Percentiles rank a stretch among this genome's conserved stretches.
phyloP scores from a whole-genome alignment of 1,284 basidiomycete species.

The Microbotryum lychnidis-dioicae region DNA sequence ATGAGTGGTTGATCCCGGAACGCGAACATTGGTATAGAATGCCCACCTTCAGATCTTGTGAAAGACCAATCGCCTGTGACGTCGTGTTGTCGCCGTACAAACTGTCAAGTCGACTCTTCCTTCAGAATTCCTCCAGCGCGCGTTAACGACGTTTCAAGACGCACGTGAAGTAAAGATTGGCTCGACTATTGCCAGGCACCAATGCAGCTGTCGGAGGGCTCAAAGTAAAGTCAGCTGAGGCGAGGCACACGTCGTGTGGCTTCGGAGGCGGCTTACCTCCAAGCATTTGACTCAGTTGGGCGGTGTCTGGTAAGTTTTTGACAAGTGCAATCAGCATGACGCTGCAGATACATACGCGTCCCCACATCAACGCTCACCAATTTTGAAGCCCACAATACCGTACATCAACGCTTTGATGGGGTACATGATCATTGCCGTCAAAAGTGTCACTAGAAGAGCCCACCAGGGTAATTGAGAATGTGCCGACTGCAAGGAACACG shows the following conservation, averaged over 20 bases:
- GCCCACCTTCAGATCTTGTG: conserved; percentile 53
- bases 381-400: conserved; percentile 47
- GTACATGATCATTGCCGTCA: conserved; percentile 50
- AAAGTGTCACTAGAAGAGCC: conserved; percentile 46
- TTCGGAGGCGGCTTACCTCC: conserved; percentile 33
- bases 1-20: no score
- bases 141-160: no score
- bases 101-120: no score
- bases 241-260: no score
- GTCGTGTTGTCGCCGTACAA: conserved; percentile 33
- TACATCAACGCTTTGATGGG: conserved; percentile 53
- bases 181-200: conserved; percentile 56
- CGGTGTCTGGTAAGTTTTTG: no score
- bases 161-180: conserved; percentile 46
- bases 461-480: conserved; percentile 53
- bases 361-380: conserved; percentile 9
- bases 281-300: conserved; percentile 57
- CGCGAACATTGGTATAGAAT: no score
- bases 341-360: no score
- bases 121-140: no score
- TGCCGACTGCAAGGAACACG: conserved; percentile 47
- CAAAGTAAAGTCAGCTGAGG: no score
- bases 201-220: conserved; percentile 43
- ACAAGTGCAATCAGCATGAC: no score
- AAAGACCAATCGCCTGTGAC: conserved; percentile 49